Evolutionary conservation across 768 basidiomycete genomes (phyloP).

Genomic region (Macrolepiota albuminosa): DNA sequence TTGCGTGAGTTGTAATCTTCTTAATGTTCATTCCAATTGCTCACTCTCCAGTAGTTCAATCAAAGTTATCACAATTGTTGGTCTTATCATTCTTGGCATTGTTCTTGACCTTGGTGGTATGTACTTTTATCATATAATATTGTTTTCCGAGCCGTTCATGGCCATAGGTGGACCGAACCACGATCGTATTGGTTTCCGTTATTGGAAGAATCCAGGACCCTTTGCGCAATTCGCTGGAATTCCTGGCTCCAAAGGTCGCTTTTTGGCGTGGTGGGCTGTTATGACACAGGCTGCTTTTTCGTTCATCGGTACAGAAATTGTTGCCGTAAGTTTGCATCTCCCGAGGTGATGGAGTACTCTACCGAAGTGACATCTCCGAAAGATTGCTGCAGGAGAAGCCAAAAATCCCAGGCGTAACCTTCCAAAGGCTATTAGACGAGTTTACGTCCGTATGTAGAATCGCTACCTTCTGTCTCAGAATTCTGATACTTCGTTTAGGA

Average conservation of each 20-base stretch:
- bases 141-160: background rate
- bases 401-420: constrained; percentile 76
- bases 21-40: constrained; percentile 9
- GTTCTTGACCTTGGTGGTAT: constrained; percentile 76
- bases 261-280: constrained; percentile 55
- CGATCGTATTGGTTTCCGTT: constrained; percentile 68
- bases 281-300: constrained; percentile 90
- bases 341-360: background rate
- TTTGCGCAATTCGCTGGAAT: constrained; percentile 72
- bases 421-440: constrained; percentile 62
- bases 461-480: background rate
- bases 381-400: constrained; percentile 88
- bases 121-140: constrained; percentile 4
- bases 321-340: constrained; percentile 54
- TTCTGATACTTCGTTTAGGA: constrained; percentile 37
- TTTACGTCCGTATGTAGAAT: constrained; percentile 54
- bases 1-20: constrained; percentile 56
- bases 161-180: constrained; percentile 71
- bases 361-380: background rate
- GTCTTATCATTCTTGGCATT: constrained; percentile 64
- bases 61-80: constrained; percentile 83
- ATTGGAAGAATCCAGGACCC: constrained; percentile 88
- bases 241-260: constrained; percentile 65
- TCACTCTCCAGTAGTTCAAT: constrained; percentile 47
- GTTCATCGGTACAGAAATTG: constrained; percentile 91